Base-by-base conservation (phyloP, 441 rosid species). In the Hura crepitans region DNA sequence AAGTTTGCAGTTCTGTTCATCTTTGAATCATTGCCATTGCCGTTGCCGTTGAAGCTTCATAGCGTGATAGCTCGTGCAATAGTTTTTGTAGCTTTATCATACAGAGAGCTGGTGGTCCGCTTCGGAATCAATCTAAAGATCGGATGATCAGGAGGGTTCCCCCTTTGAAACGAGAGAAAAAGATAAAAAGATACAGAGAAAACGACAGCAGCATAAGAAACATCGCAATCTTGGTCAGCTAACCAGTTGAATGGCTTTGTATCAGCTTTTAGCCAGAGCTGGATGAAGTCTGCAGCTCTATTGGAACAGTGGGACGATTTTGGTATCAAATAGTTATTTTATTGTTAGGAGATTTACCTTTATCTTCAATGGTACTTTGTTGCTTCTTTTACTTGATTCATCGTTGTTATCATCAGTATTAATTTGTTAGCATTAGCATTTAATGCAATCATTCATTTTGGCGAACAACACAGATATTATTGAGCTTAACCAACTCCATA, bases 41-140 rank as follows among this genome's bases (percentile, higher is more conserved):
- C 27, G 14, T 47, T 54, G 39, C 57, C 43, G 25, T 23, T 14
- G 42, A 72, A 79, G 54, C 77, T 70, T 54, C 53, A 68, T 47
- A 62, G 53, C 54, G 20, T 60, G 53, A 64, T 68, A 39, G 70
- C 73, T 55, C 47, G 12, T 62, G 20, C 22, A 49, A 14, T 23
- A 35, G 30, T 30, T 31, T 37, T 43, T 42, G 31, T 43, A 35
- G 39, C 4, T 18, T 30, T 20, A 37, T n/a, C 39, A 23, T 4
- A 35, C 6, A 58, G 0, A 9, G 37, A 63, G 13, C 22, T 54
- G 22, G 35, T 22, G 64, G 43, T 46, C 14, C 14, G 39, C 31
- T 3, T 71, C 6, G 61, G 13, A 22, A 30, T 46, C 3, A 11
- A 18, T 27, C 2, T 10, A 30, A 43, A 20, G 55, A 22, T 31